Base-by-base conservation (phyloP, 2,329 filamentous ascomycete species). In the Colletotrichum australisinense region DNA sequence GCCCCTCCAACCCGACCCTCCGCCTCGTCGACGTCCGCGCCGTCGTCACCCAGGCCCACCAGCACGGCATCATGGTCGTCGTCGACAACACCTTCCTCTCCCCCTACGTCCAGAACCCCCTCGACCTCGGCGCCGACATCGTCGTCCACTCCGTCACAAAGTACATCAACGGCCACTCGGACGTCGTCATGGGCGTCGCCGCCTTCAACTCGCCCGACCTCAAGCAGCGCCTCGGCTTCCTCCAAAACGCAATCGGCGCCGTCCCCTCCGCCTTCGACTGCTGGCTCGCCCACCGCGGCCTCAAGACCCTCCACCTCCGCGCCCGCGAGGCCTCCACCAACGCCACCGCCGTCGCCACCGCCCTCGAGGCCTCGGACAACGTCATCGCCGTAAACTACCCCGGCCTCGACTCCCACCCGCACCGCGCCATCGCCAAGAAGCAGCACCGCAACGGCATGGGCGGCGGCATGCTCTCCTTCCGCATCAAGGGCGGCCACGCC, bases 61-160 rank as follows among this genome's bases (percentile, higher is more conserved):
- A 93, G 78, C 94, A 94, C 80, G 96, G 95, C 75, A 94, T 98
- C 79, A 88, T 94, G 81, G 97, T 99, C 56, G 97, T 99, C n/a
- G 97, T 99, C 55, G 97, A 99, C 87, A 99, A 99, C 87, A 99
- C 97, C 24, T 99, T 99, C 88, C 88, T 98, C 81, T 96, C 93
- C 74, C 97, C 97, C 38, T 99, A 98, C 83, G 90, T 99, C 60
- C 97, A 99, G 86, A 98, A 98, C 84, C 97, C 97, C 4, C 91
- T 99, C 69, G 93, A 97, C 81, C 94, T 96, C 81, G 97, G 97
- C 78, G 97, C 97, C 77, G 97, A 99, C 83, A 95, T 98, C 76
- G 96, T 98, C 77, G 93, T 98, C 56, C 96, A 98, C 88, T 95
- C 93, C 68, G 97, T 99, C 69, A 99, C 97, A 57, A 99, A 99